Evolutionary conservation across 2,329 filamentous ascomycete genomes (phyloP), one percentile per base, ranked within the genome.

Genomic region (Amylocarpus encephaloides): DNA sequence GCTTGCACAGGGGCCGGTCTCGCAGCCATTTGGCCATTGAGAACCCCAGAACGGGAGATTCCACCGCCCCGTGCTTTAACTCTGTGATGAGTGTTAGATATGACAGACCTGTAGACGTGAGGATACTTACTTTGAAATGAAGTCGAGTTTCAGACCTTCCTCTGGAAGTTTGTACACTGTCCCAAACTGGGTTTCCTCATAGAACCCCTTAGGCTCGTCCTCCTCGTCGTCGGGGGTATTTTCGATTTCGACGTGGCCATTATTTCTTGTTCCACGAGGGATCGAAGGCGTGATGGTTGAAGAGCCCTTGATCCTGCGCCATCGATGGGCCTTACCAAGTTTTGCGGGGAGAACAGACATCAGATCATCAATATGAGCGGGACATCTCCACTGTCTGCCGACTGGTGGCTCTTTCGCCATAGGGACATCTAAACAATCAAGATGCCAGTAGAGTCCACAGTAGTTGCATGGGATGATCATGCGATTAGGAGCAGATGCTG

Each of bases 391-490:
- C 49, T 83, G 85, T 62, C 74, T 72, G 42, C 84, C 82, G 46
- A 85, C 75, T 45, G 82, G 77, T 10, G 91, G 91, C 35, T 89
- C 86, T 49, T 86, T 82, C 32, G 90, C 82, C 63, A 91, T 71
- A 32, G 92, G 91, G 26, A 89, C 88, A 64, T 94, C 84, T 13
- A 95, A 73, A 69, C 93, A 98, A 68, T 97, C 92, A 46, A 95
- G 74, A 71, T 98, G 93, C 86, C 91, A 98, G 64, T 84, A 78
- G 32, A 88, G 77, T 11, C 80, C 75, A 69, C 92, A 98, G 62
- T 78, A 80, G 67, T 90, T 90, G 72, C 92, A 98, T 41, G 86
- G 82, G 59, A 96, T 85, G 61, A 97, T 90, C 58, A 85, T 80
- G 22, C 86, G 81, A 55, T 62, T 54, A 60, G 77, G 77, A 55